Evolutionary conservation across 2,329 filamentous ascomycete genomes (phyloP).

Genomic region (Cladobotryum mycophilum): DNA sequence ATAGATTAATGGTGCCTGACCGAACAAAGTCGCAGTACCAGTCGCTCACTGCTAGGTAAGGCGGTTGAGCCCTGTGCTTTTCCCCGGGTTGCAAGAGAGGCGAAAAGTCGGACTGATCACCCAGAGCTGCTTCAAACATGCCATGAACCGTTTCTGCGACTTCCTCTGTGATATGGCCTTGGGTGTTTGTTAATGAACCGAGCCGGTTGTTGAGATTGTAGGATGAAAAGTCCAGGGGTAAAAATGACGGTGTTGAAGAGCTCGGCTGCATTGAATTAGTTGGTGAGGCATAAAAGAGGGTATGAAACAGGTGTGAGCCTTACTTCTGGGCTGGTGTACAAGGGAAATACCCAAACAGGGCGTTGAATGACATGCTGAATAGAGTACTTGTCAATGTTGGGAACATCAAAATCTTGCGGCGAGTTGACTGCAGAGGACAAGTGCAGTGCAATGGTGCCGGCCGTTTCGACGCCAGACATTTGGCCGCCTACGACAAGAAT

Average conservation of each 20-base stretch:
- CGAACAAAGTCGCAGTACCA: constrained; percentile 70
- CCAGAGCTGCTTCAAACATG: constrained; percentile 42
- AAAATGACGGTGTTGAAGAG: constrained; percentile 50
- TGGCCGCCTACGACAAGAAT: constrained; percentile 73
- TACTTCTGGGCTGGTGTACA: constrained; percentile 48
- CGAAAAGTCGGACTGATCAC: constrained; percentile 49
- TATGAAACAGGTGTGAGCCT: constrained; percentile 13
- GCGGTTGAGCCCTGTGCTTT: constrained; percentile 42
- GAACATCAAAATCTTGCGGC: constrained; percentile 35
- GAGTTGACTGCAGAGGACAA: constrained; percentile 58
- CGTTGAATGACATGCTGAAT: constrained; percentile 64
- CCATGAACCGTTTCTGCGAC: constrained; percentile 49
- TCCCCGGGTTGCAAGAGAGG: constrained; percentile 33
- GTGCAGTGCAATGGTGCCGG: constrained; percentile 64
- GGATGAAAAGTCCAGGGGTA: constrained; percentile 66
- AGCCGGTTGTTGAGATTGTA: constrained; percentile 63
- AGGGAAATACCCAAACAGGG: constrained; percentile 66
- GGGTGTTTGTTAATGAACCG: constrained; percentile 51
- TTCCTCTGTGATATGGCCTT: constrained; percentile 57
- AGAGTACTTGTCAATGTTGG: constrained; percentile 43
- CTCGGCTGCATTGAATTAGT: constrained; percentile 29
- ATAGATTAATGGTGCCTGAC: constrained; percentile 50
- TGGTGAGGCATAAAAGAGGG: neutral
- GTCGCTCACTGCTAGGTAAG: constrained; percentile 64
- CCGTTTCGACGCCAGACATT: constrained; percentile 76